Conservation (phyloP, 257 asterid genomes). For the Plantago elongata region DNA sequence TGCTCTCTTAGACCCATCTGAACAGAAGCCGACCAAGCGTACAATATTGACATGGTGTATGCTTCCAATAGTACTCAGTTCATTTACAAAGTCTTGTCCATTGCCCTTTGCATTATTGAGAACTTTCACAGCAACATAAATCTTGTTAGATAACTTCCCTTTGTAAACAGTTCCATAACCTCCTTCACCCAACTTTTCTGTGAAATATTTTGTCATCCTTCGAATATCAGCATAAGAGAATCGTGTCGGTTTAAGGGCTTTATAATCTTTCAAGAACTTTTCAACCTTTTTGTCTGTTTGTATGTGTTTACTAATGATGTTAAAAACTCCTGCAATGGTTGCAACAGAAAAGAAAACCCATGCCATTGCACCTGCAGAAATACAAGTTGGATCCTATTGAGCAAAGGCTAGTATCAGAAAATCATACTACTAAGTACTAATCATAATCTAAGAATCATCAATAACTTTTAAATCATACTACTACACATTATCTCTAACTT, state of each 20-base stretch:
- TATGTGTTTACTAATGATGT: neutral
- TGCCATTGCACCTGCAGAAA: no score
- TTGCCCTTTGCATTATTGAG: neutral
- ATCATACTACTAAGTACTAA: no score
- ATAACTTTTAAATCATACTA: no score
- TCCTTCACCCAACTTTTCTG: neutral
- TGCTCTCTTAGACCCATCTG: neutral
- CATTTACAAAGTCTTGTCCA: neutral
- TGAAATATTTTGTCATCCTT: neutral
- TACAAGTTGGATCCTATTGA: no score
- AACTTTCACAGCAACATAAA: neutral
- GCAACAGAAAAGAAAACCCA: no score
- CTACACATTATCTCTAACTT: no score
- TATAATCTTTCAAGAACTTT: neutral
- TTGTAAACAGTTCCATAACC: neutral
- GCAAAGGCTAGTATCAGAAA: no score
- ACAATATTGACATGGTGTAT: slow-evolving; percentile 4
- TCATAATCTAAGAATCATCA: no score
- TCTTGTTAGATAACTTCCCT: neutral
- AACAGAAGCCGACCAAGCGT: slow-evolving; percentile 1
- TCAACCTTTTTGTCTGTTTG: neutral
- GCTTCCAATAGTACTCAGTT: neutral
- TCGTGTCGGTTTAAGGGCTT: neutral
- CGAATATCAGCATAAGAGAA: neutral
- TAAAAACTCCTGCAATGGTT: no score